These are phyloP conservation scores for Pseudopediastrum boryanum DNA, from an alignment of 139 green algal genomes.

Conservation along the genomic window DNA sequence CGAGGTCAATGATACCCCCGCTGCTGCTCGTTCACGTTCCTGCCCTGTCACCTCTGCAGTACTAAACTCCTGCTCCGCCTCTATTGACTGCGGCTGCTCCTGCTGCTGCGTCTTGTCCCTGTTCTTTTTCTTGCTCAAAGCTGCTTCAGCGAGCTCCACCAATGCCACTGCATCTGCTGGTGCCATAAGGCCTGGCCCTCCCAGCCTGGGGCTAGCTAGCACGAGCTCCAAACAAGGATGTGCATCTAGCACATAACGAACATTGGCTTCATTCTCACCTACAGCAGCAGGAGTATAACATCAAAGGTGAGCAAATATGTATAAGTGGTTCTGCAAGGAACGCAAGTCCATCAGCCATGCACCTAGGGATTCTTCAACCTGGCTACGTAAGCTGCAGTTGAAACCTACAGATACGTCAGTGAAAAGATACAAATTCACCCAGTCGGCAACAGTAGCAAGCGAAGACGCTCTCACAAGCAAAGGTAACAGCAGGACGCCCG, in stretches of 20 bases:
- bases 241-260: constrained; percentile 83
- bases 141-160: background rate
- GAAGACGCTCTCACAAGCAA: no score
- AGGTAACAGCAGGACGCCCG: no score
- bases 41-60: background rate
- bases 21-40: background rate
- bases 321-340: background rate
- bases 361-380: background rate
- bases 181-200: constrained; percentile 59
- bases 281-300: background rate
- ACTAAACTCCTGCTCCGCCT: background rate
- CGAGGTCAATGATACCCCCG: background rate
- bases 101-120: constrained; percentile 7
- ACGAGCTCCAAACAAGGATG: constrained; percentile 70
- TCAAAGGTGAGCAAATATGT: background rate
- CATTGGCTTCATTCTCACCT: constrained; percentile 93
- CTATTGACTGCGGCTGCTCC: background rate
- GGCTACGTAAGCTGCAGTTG: no score
- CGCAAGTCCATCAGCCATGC: background rate
- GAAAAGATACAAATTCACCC: background rate
- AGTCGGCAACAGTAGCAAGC: background rate
- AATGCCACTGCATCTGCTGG: background rate
- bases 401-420: background rate
- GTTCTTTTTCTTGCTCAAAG: background rate
- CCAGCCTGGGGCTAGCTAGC: constrained; percentile 58